Base-by-base conservation (phyloP, 139 green algal genomes). In the Spirogloea muscicola region DNA sequence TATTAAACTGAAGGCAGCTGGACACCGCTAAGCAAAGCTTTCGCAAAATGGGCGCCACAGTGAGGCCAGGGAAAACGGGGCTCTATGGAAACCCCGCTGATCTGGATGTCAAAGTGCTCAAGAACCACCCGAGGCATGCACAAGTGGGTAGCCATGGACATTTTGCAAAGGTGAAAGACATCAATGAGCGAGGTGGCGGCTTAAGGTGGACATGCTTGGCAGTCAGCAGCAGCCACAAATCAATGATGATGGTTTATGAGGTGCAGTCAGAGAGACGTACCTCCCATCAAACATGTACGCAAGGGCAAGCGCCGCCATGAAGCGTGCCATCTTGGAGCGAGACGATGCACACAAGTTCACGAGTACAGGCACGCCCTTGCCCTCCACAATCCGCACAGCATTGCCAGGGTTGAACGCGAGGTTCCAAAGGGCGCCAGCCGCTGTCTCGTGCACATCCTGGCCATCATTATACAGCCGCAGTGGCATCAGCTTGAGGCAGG, bases 211-310 rank as follows among this genome's bases (percentile, higher is more conserved):
- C 13, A 25, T 25, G 10, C 10, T 51, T 51, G 10, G 10, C 10
- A 51, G 10, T 51, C 43, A 51, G 10, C 10, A n/a, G n/a, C n/a
- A 25, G 13, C 10, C 43, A 10, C 10, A 13, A 13, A 25, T 25
- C 43, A 13, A 51, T 51, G 10, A 10, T 51, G 10, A 51, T 13
- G 43, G 10, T 51, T 51, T 13, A 51, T 51, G 43, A 51, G 10
- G 10, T 13, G 13, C 39, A 13, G 10, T 64, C 29, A 49, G 10
- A 64, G 39, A 27, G 10, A 37, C 41, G n/a, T 16, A 71, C 64
- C 64, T 40, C 42, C 64, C 49, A 34, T 77, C 57, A 48, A 58
- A 78, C 33, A 78, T 71, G 57, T 78, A 78, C 18, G 70, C 57
- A 0, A 78, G 61, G 5, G 70, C 57, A 16, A 78, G 36, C n/a